Evolutionary conservation across 2,329 filamentous ascomycete genomes (phyloP), one percentile per base, ranked within the genome.

Genomic region (Polytolypa hystricis): DNA sequence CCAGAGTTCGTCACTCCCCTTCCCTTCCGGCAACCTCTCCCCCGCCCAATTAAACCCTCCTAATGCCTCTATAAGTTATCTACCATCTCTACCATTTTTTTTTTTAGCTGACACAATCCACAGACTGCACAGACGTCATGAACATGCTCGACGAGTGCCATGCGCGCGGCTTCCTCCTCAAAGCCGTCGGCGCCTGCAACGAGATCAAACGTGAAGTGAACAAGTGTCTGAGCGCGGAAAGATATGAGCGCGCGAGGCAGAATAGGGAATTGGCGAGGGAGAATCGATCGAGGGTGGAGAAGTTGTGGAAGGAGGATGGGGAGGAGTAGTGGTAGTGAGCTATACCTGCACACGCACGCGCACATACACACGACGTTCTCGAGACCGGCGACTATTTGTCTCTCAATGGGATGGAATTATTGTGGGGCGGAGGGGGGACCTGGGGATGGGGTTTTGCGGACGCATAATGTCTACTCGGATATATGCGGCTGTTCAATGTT

Each of bases 61-160:
- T 23, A 15, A 33, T 29, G 10, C 23, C 11, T 27, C 15, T 19
- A 39, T n/a, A n/a, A n/a, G n/a, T n/a, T n/a, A n/a, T n/a, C n/a
- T n/a, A n/a, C n/a, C n/a, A n/a, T n/a, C n/a, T n/a, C n/a, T n/a
- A 35, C 37, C 39, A 37, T 39, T 37, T 36, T 16, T 10, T 20
- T 35, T 31, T 41, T 35, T 45, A 42, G 42, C 15, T 18, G 17
- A 11, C 15, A n/a, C 26, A 26, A 31, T 16, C 39, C 30, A 40
- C 53, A 98, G 91, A 81, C 54, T 98, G 91, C 73, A 84, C 89
- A 61, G 86, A 93, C 49, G 77, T 98, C 58, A 94, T 96, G 77
- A 79, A 71, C 34, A 82, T 84, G 32, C 84, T 98, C 48, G 91
- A 96, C 54, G 85, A 95, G 67, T 98, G 91, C 66, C 91, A 98